Base-by-base conservation (phyloP, 768 basidiomycete genomes). In the Mrakia frigida region DNA sequence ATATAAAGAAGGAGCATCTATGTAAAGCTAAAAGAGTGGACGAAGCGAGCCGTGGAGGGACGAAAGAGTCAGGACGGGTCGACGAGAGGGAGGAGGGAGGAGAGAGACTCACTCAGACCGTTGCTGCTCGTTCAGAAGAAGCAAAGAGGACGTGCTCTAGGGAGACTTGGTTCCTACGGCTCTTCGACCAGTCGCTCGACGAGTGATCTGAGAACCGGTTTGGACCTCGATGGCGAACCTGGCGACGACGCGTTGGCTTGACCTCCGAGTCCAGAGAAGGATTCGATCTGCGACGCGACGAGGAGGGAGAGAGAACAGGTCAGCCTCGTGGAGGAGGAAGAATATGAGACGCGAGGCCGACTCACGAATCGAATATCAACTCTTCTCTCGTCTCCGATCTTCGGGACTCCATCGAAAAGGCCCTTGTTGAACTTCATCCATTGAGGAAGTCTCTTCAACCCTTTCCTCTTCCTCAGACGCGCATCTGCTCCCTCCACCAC, bases 361-460 rank as follows among this genome's bases (percentile, higher is more conserved):
- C 72, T 60, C 31, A 73, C 72, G 23, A 74, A 60, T 31, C 59
- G 37, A 16, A 74, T 65, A 46, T 74, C 73, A 23, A 74, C 37
- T n/a, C 50, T 39, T 25, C 73, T 60, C 33, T 74, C 73, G 31
- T 74, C 73, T 1, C 73, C 73, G 46, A 61, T 50, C 35, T 50
- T 63, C 14, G 73, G 73, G 4, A 74, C 73, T 14, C 73, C 73
- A 43, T 74, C 73, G 41, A 74, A 74, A 60, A 74, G n/a, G 23
- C 73, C 73, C 41, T 74, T 28, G 16, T 74, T 74, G 59, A 74
- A 74, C 39, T 65, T 74, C 59, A 74, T 25, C 73, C 73, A 74
- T 5, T 5, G 16, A 6, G 73, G 73, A 13, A 74, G 39, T 14
- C 37, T 63, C 59, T 74, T 65, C 35, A 65, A 31, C 31, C 59